These are phyloP conservation scores for Dittrichia graveolens DNA, from an alignment of 129 eudicot genomes.

Conservation along the genomic window DNA sequence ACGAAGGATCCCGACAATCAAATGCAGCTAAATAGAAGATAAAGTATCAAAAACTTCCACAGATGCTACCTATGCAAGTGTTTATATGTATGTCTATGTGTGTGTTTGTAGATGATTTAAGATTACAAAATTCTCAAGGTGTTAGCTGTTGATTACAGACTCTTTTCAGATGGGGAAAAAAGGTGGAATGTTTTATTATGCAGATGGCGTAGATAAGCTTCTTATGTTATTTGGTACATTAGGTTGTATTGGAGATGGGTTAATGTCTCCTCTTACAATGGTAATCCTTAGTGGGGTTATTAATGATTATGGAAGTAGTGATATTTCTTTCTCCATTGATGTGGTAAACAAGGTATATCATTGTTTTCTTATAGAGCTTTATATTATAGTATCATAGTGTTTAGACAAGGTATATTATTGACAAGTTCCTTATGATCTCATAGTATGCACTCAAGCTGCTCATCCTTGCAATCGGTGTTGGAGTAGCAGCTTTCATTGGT, in stretches of 20 bases:
- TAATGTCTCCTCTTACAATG: slow-evolving; percentile 67
- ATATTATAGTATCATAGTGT: not conserved
- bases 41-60: not conserved
- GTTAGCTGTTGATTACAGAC: not conserved
- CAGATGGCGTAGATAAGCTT: slow-evolving; percentile 65
- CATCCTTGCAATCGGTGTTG: slow-evolving; percentile 61
- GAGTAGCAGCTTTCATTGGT: slow-evolving; percentile 60
- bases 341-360: slow-evolving; percentile 64
- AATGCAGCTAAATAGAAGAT: not conserved
- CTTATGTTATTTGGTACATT: slow-evolving; percentile 64
- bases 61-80: not conserved
- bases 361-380: not conserved
- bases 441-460: slow-evolving; percentile 61
- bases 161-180: slow-evolving; percentile 40
- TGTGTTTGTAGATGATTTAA: not conserved
- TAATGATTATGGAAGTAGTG: slow-evolving; percentile 43
- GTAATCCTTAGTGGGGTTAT: slow-evolving; percentile 49
- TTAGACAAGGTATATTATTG: not conserved
- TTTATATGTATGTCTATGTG: slow-evolving; percentile 7
- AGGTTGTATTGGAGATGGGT: slow-evolving; percentile 66
- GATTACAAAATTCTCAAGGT: not conserved
- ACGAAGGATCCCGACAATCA: slow-evolving; percentile 27
- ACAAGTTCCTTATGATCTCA: slow-evolving; percentile 15
- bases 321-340: slow-evolving; percentile 36
- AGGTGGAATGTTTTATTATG: slow-evolving; percentile 57